Evolutionary conservation across 441 rosid species (phyloP).

Genomic region (Metrosideros polymorpha): DNA sequence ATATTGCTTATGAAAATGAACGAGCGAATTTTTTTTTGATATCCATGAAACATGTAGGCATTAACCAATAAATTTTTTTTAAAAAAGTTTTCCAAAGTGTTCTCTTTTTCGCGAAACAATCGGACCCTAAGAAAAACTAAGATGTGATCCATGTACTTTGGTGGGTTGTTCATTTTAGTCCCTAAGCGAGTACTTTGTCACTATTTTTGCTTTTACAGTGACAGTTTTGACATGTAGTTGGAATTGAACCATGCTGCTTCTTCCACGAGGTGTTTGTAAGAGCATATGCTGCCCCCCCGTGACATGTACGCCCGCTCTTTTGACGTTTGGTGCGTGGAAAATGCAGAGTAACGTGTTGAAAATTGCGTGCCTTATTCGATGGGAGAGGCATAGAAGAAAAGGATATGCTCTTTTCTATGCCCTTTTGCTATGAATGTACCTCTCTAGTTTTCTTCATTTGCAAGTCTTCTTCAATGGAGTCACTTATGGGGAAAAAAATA

Average conservation of each 20-base stretch:
- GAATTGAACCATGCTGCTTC: not conserved
- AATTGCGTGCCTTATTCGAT: not conserved
- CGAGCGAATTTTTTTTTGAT: not conserved
- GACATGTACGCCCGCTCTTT: not conserved
- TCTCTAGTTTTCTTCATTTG: not conserved
- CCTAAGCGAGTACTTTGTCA: not conserved
- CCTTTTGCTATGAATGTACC: not conserved
- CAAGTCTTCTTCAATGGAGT: not conserved
- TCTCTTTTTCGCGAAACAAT: not conserved
- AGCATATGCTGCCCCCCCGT: not conserved
- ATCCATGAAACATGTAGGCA: not conserved
- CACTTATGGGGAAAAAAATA: not conserved
- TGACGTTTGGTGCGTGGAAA: not conserved
- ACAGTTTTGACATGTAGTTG: not conserved
- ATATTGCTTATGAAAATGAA: not conserved
- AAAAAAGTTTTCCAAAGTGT: not conserved
- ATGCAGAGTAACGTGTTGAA: not conserved
- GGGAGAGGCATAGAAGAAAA: not conserved
- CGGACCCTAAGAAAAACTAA: not conserved
- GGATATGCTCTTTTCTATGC: not conserved
- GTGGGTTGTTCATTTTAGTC: not conserved
- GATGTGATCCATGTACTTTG: not conserved
- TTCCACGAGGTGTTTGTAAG: not conserved
- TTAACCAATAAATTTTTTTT: not conserved
- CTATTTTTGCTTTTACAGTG: not conserved